A percentile compares a stretch with the other conserved stretches of the same genome.
phyloP scores from a whole-genome alignment of 306 rosid species.

The Echinosophora koreensis region DNA sequence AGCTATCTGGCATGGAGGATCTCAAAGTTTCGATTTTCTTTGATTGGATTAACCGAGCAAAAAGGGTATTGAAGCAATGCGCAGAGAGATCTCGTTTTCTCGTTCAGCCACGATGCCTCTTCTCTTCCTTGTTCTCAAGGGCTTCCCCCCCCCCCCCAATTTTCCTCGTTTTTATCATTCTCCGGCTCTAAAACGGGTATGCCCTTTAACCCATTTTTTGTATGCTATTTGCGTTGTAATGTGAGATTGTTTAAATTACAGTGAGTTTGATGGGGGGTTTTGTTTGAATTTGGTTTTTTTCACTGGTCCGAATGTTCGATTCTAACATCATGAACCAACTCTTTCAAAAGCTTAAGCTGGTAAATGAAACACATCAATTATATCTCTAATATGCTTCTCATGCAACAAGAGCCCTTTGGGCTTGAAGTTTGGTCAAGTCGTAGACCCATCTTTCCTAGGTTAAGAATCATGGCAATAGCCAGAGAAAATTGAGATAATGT shows the following conservation, averaged over 20 bases:
- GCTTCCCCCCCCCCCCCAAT: too few relatives aligned
- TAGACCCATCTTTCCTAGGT: background rate
- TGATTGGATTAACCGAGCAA: conserved; percentile 26
- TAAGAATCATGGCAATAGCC: background rate
- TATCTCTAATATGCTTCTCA: too few relatives aligned
- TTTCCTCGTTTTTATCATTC: conserved; percentile 62
- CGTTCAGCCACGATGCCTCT: conserved; percentile 66
- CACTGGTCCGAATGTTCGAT: background rate
- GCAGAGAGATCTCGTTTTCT: conserved; percentile 63
- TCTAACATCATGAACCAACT: background rate
- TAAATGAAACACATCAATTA: background rate
- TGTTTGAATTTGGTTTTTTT: conserved; percentile 35
- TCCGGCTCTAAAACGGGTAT: conserved; percentile 44
- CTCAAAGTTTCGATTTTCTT: conserved; percentile 13
- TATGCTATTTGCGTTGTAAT: background rate
- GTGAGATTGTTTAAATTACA: background rate
- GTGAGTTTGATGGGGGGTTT: background rate
- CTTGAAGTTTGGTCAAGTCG: background rate
- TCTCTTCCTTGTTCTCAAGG: conserved; percentile 55
- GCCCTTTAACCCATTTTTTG: background rate
- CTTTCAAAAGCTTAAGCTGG: background rate
- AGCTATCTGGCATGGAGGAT: conserved; percentile 34
- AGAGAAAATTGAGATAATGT: background rate
- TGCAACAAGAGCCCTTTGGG: too few relatives aligned
- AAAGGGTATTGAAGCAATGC: conserved; percentile 51